These are phyloP conservation scores for Plenodomus tracheiphilus DNA, from an alignment of 2,329 filamentous ascomycete species.

Conservation along the genomic window DNA sequence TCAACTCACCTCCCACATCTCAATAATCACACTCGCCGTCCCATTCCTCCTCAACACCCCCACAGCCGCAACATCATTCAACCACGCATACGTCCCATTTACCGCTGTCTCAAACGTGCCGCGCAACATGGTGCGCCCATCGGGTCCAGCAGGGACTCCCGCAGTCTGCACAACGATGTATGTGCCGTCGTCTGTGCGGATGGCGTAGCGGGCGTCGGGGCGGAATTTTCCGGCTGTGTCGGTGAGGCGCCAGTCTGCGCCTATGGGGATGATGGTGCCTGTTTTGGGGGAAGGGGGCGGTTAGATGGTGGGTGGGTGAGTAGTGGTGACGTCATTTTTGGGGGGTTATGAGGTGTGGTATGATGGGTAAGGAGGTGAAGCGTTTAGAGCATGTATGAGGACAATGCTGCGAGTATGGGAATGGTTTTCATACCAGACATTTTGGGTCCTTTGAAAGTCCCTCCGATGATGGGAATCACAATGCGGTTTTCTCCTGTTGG, in stretches of 20 bases:
- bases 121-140: constrained; percentile 36
- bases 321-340: not conserved
- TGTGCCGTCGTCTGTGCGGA: constrained; percentile 42
- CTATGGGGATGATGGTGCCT: constrained; percentile 40
- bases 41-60: constrained; percentile 26
- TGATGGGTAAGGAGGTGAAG: too few relatives aligned
- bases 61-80: constrained; percentile 43
- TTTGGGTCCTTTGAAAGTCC: constrained; percentile 32
- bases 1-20: constrained; percentile 30
- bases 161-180: constrained; percentile 40
- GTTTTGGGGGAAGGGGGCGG: too few relatives aligned
- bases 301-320: too few relatives aligned
- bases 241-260: constrained; percentile 45
- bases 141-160: constrained; percentile 27
- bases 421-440: constrained; percentile 30
- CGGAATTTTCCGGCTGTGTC: constrained; percentile 28
- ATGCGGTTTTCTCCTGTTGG: constrained; percentile 27
- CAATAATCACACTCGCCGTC: constrained; percentile 23
- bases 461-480: constrained; percentile 36
- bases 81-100: constrained; percentile 41
- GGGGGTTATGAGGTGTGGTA: too few relatives aligned
- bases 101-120: constrained; percentile 40
- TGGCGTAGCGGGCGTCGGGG: constrained; percentile 44
- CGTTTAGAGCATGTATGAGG: too few relatives aligned
- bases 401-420: too few relatives aligned